Base-by-base conservation (phyloP, 306 rosid genomes). In the Pyrus betulifolia region DNA sequence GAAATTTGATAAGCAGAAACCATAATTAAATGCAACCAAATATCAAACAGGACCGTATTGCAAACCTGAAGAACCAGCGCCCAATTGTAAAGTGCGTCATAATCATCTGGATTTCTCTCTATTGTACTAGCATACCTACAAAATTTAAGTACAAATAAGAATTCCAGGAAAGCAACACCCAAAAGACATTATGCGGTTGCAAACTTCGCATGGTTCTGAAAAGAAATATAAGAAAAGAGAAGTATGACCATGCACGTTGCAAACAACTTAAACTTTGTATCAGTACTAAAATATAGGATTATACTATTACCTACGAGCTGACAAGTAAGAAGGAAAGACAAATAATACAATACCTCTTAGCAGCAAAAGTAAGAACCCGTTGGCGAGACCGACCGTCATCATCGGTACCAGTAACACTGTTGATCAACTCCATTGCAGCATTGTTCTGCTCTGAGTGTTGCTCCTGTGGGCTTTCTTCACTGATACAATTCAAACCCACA, bases 321-420 rank as follows among this genome's bases (percentile, higher is more conserved):
- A 72, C 45, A 33, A 74, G 65, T 71, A 67, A 63, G 65, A 74
- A 78, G 59, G n/a, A 23, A 57, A 46, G 38, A 72, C 19, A 38
- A 70, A 35, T 19, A 22, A 19, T 25, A 78, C 8, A 11, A 78
- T 83, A 96, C 99, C 99, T 96, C 86, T 86, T 89, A 66, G 99
- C 99, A 83, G 98, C 99, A 85, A 92, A 92, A 46, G 98, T 91
- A 80, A 96, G 99, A 79, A 96, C 94, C 54, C 99, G 79, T 70
- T 96, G 99, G 60, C 98, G 96, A 66, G 99, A 96, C 44, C 98
- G 93, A n/a, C 99, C 93, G 71, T 96, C 99, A 74, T 91, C 99
- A 38, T 92, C 99, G 3, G 80, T 88, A 74, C 96, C 98, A 18
- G 94, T 85, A 38, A 92, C 93, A 64, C 99, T 91, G 63, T 82